Conservation (phyloP, 495 filamentous ascomycete genomes). For the Lasiosphaeriaceae sp. region DNA sequence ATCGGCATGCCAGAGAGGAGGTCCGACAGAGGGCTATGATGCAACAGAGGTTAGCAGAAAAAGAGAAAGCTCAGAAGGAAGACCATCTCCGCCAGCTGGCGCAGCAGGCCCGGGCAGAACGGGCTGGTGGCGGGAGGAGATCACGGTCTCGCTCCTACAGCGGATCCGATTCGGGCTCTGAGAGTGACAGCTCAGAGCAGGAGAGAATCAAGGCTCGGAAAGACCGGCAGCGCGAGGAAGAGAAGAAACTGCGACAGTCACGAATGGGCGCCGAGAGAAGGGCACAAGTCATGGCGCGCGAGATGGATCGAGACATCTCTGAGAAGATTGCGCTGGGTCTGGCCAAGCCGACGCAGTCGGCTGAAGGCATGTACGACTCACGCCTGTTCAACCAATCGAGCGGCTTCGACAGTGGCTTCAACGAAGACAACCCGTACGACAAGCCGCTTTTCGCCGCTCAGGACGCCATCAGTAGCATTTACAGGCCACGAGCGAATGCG, state of each 20-base stretch:
- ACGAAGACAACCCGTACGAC: conserved; percentile 97
- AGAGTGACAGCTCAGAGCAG: conserved; percentile 62
- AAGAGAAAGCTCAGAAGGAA: conserved; percentile 91
- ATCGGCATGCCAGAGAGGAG: conserved; percentile 92
- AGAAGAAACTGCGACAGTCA: conserved; percentile 87
- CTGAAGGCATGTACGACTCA: conserved; percentile 94
- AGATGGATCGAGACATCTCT: conserved; percentile 95
- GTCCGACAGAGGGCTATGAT: conserved; percentile 88
- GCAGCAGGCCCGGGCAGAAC: conserved; percentile 84
- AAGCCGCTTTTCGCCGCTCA: conserved; percentile 96
- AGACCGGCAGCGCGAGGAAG: conserved; percentile 75
- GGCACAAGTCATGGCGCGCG: conserved; percentile 86
- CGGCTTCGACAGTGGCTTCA: conserved; percentile 86
- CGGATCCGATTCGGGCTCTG: conserved; percentile 57
- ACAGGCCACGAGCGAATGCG: conserved; percentile 71
- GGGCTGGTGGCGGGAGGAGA: conserved; percentile 51
- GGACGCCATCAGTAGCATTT: conserved; percentile 93
- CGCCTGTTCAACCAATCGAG: conserved; percentile 90
- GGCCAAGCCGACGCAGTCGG: conserved; percentile 86
- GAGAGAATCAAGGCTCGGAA: conserved; percentile 74
- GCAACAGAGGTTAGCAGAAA: conserved; percentile 96
- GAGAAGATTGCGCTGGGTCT: conserved; percentile 95
- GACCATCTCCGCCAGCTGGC: conserved; percentile 86
- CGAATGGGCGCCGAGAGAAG: conserved; percentile 92
- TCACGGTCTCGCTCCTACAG: conserved; percentile 49